phyloP scores from a whole-genome alignment of 768 basidiomycete genomes.

The Lyophyllum semitale region DNA sequence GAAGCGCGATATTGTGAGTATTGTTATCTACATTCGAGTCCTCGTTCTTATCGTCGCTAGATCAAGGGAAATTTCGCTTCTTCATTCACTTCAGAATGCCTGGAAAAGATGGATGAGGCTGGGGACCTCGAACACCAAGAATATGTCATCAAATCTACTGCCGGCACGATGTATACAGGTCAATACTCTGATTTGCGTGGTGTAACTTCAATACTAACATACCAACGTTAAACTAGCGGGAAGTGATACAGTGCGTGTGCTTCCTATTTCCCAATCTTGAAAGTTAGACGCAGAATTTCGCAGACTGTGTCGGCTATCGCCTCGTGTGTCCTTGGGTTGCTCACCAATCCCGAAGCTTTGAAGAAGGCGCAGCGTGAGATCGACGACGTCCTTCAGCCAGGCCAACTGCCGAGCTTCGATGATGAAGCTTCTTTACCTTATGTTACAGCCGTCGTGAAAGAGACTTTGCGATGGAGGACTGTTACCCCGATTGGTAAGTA shows the following conservation, averaged over 20 bases:
- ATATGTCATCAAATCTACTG: constrained; percentile 18
- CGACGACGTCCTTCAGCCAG: constrained; percentile 26
- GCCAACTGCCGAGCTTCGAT: constrained; percentile 30
- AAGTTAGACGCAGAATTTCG: not conserved
- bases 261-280: not conserved
- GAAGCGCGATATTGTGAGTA: constrained; percentile 18
- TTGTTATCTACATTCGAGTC: not conserved
- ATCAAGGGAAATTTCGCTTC: constrained; percentile 16
- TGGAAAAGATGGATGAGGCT: constrained; percentile 19
- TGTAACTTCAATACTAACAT: not conserved
- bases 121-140: constrained; percentile 19
- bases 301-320: constrained; percentile 26
- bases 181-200: not conserved
- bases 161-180: constrained; percentile 29
- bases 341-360: constrained; percentile 27
- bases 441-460: constrained; percentile 32
- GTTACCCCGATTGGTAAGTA: constrained; percentile 24
- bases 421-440: constrained; percentile 31
- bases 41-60: not conserved
- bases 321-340: constrained; percentile 29
- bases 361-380: constrained; percentile 32
- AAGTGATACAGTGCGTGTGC: constrained; percentile 26
- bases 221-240: constrained; percentile 18
- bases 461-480: constrained; percentile 30
- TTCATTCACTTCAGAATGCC: constrained; percentile 21